phyloP scores from a whole-genome alignment of 306 rosid genomes.

The Quercus engelmannii region DNA sequence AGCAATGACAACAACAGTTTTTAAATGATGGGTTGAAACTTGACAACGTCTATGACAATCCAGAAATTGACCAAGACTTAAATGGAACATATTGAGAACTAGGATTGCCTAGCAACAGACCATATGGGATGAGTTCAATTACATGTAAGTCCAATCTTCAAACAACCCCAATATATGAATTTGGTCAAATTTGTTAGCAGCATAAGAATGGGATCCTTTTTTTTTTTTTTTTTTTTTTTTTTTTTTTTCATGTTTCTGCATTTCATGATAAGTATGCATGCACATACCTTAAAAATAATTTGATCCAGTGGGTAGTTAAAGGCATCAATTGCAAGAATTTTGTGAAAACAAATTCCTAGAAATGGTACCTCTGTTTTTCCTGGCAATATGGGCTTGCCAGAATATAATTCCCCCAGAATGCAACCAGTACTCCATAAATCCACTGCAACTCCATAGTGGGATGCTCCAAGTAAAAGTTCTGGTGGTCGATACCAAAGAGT shows the following conservation, averaged over 20 bases:
- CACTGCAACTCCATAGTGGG: constrained; percentile 85
- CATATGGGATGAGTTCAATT: neutral
- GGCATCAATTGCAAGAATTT: constrained; percentile 2
- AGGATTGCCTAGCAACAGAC: neutral
- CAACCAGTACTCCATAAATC: constrained; percentile 97
- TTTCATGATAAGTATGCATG: neutral
- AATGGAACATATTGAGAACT: neutral
- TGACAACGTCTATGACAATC: neutral
- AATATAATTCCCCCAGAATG: constrained; percentile 83
- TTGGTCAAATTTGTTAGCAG: neutral
- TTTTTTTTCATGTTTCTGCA: neutral
- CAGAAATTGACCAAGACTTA: neutral
- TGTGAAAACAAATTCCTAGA: neutral
- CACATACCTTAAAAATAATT: neutral
- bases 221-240: neutral
- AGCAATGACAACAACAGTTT: neutral
- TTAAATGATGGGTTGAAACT: neutral
- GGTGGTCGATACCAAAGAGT: constrained; percentile 99
- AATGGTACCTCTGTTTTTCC: constrained; percentile 90
- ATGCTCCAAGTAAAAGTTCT: constrained; percentile 89
- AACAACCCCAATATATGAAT: neutral
- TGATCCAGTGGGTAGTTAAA: neutral
- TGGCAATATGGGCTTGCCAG: constrained; percentile 87
- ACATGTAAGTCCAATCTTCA: neutral
- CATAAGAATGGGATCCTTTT: neutral